Conservation (phyloP, 768 basidiomycete species). For the Fibroporia radiculosa region DNA sequence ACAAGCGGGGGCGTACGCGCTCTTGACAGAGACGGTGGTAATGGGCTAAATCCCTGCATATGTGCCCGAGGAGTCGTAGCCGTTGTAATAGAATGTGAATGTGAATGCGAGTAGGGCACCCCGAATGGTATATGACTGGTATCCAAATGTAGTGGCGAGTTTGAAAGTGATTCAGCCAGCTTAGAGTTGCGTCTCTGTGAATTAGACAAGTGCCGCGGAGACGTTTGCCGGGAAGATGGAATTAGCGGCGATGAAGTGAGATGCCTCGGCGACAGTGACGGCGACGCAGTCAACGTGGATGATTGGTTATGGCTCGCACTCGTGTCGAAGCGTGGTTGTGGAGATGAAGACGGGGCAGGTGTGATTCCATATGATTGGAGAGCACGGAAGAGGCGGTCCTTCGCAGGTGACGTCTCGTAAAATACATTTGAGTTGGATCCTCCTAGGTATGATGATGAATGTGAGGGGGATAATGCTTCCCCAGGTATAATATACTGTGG, state of each 20-base stretch:
- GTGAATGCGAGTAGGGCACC: conserved; percentile 32
- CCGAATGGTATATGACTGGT: conserved; percentile 17
- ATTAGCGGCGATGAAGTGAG: not conserved
- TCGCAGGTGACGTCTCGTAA: conserved; percentile 20
- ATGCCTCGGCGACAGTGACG: no score
- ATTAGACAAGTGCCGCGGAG: not conserved
- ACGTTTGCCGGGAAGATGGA: not conserved
- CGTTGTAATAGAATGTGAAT: conserved; percentile 43
- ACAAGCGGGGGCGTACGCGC: conserved; percentile 13
- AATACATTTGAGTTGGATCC: conserved; percentile 14
- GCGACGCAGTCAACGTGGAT: no score
- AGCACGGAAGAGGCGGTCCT: conserved; percentile 10
- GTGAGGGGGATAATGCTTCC: conserved; percentile 6
- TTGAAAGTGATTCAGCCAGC: not conserved
- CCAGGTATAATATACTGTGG: conserved; percentile 10
- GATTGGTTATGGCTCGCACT: no score
- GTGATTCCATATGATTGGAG: conserved; percentile 2
- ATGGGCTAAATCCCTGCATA: conserved; percentile 12
- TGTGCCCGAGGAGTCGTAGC: conserved; percentile 32
- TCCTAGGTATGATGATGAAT: conserved; percentile 7
- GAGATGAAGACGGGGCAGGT: conserved; percentile 1
- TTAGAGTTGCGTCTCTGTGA: conserved; percentile 3
- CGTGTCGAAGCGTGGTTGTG: not conserved
- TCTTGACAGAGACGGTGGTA: conserved; percentile 13
- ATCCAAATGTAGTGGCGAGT: conserved; percentile 1